phyloP scores from a whole-genome alignment of 1,139 yeast genomes.

The Lodderomyces metapsilosis region DNA sequence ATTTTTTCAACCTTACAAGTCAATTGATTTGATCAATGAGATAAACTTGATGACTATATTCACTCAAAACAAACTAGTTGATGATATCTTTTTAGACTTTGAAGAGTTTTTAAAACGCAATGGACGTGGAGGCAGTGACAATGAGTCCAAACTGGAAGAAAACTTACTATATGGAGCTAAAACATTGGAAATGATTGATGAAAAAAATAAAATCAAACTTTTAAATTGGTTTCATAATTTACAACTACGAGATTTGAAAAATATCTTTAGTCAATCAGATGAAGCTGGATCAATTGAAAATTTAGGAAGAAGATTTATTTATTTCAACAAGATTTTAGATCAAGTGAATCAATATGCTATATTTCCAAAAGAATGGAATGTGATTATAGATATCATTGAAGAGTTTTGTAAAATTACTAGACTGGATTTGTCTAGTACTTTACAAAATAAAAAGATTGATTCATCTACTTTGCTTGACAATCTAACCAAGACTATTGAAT shows the following conservation, averaged over 20 bases:
- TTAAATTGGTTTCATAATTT: slow-evolving; percentile 72
- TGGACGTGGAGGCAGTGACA: slow-evolving; percentile 14
- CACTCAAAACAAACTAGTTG: slow-evolving; percentile 64
- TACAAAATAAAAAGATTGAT: slow-evolving; percentile 32
- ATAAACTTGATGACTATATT: slow-evolving; percentile 63
- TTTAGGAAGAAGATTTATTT: slow-evolving; percentile 74
- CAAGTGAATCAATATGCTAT: slow-evolving; percentile 51
- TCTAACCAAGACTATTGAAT: slow-evolving; percentile 50
- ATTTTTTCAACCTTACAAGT: slow-evolving; percentile 78
- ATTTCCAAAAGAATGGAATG: slow-evolving; percentile 75
- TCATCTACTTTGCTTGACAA: slow-evolving; percentile 57
- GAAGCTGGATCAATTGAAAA: slow-evolving; percentile 96
- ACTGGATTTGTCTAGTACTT: slow-evolving; percentile 50
- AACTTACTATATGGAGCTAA: slow-evolving; percentile 62
- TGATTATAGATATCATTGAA: slow-evolving; percentile 58
- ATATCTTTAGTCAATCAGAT: slow-evolving; percentile 73
- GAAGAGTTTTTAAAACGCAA: slow-evolving; percentile 38
- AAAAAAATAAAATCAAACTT: slow-evolving; percentile 58
- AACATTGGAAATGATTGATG: slow-evolving; percentile 67
- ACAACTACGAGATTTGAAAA: slow-evolving; percentile 69
- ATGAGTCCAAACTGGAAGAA: background rate
- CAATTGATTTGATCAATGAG: slow-evolving; percentile 77
- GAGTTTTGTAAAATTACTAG: slow-evolving; percentile 70
- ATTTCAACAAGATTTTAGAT: slow-evolving; percentile 68
- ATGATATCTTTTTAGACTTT: slow-evolving; percentile 74